A percentile compares a stretch with the other conserved stretches of the same genome.
Conservation (phyloP, 2,329 filamentous ascomycete species). For the Sporothrix globosa region DNA sequence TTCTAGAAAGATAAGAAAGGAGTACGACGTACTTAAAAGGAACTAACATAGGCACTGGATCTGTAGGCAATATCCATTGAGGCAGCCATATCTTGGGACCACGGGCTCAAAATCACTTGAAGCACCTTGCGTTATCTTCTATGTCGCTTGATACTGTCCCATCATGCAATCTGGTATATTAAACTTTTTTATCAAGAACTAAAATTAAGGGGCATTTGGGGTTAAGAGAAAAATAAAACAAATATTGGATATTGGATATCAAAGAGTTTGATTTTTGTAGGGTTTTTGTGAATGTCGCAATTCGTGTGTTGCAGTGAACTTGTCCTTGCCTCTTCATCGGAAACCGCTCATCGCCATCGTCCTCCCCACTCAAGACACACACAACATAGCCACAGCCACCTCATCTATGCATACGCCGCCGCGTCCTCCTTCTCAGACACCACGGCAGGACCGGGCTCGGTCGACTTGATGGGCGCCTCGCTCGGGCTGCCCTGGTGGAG, state of each 20-base stretch:
- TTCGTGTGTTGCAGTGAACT: background rate
- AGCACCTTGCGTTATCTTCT: background rate
- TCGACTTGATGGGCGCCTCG: background rate
- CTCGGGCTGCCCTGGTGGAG: conserved; percentile 36
- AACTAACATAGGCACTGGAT: background rate
- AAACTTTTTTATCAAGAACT: background rate
- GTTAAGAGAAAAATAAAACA: background rate
- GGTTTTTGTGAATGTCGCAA: background rate
- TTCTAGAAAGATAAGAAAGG: background rate
- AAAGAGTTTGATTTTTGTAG: background rate
- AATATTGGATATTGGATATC: background rate
- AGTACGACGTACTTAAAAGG: too few relatives aligned
- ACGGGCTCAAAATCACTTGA: too few relatives aligned
- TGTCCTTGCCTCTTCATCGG: background rate
- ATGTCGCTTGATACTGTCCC: background rate
- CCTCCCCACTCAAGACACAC: too few relatives aligned
- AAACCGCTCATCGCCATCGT: background rate
- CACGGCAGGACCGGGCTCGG: background rate
- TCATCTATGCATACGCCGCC: background rate
- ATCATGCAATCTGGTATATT: background rate
- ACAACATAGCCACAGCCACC: too few relatives aligned
- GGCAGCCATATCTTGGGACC: background rate
- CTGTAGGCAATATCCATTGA: background rate
- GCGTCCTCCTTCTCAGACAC: conserved; percentile 23
- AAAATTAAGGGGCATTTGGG: background rate